Base-by-base conservation (phyloP, 768 basidiomycete genomes). In the Lactifluus rugatus region DNA sequence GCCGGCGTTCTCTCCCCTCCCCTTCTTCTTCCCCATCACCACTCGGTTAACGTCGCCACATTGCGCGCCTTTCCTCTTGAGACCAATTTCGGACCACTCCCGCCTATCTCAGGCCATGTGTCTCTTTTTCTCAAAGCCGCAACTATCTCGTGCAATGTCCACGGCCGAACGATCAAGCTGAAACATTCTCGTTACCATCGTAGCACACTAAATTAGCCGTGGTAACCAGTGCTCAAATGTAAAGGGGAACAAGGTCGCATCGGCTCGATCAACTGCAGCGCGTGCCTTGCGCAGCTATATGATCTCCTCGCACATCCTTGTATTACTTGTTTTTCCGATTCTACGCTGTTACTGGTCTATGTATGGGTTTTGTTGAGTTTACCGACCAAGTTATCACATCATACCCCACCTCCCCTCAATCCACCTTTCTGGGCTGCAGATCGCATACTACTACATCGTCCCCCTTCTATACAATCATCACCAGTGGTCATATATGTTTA, bases 401-500 rank as follows among this genome's bases (percentile, higher is more conserved):
- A 59, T 48, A 53, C 47, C 47, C 39, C 17, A 17, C 19, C n/a
- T 16, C n/a, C 16, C 21, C 9, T n/a, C 37, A 39, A 23, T 31
- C 14, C 41, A 48, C 14, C 25, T 19, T n/a, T 32, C 37, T 49
- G 47, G 14, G 21, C 41, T 8, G 25, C 32, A 36, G 58, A 46
- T 42, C 19, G 39, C 41, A 59, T 23, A 36, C 21, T 23, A 36
- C 21, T 42, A 44, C 31, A 58, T 44, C 41, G 21, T 19, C 17
- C 10, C n/a, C 31, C 36, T 31, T 23, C 17, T 8, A 19, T 51
- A 47, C 47, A 36, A 51, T 55, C 28, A 39, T 52, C 54, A 51
- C 19, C 17, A 55, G 48, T 41, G 54, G 50, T 54, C 51, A 52
- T 51, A 52, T 60, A 60, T 60, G 59, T 60, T 60, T 60, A 60